Evolutionary conservation across 805 yeast species (phyloP).

Genomic region (Blastobotrys parvus): DNA sequence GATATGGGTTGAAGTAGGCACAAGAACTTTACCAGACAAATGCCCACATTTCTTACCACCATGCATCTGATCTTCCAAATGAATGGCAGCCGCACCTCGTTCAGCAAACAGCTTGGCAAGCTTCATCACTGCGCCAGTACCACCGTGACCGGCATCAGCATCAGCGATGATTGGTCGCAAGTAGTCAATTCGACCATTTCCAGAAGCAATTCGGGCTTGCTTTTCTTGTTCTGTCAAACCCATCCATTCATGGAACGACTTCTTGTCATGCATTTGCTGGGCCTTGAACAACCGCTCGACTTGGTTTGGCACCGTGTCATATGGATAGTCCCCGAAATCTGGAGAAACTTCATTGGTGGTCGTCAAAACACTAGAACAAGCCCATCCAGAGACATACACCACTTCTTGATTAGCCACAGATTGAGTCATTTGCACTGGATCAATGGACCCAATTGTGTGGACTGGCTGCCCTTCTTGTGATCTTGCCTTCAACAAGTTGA

Average conservation of each 20-base stretch:
- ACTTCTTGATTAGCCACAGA: conserved; percentile 44
- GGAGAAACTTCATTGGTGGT: conserved; percentile 58
- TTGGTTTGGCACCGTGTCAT: conserved; percentile 61
- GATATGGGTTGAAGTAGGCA: conserved; percentile 50
- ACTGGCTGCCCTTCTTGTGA: conserved; percentile 38
- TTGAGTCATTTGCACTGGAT: conserved; percentile 56
- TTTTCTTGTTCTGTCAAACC: conserved; percentile 20
- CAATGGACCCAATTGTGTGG: conserved; percentile 52
- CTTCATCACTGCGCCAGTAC: conserved; percentile 54
- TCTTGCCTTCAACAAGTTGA: conserved; percentile 35
- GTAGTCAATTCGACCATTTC: conserved; percentile 36
- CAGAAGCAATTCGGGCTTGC: conserved; percentile 17
- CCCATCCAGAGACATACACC: conserved; percentile 56
- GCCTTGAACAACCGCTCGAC: conserved; percentile 53
- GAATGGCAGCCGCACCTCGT: conserved; percentile 59
- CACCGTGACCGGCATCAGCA: conserved; percentile 63
- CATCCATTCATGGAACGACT: conserved; percentile 37
- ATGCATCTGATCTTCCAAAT: conserved; percentile 54
- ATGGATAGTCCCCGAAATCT: conserved; percentile 63
- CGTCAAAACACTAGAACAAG: conserved; percentile 46
- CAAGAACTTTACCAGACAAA: conserved; percentile 52
- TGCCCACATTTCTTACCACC: conserved; percentile 65
- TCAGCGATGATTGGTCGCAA: conserved; percentile 57
- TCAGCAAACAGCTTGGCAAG: conserved; percentile 59
- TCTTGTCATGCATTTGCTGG: conserved; percentile 49